These are phyloP conservation scores for Tolypocladium cylindrosporum DNA, from an alignment of 2,329 filamentous ascomycete genomes.

Conservation along the genomic window DNA sequence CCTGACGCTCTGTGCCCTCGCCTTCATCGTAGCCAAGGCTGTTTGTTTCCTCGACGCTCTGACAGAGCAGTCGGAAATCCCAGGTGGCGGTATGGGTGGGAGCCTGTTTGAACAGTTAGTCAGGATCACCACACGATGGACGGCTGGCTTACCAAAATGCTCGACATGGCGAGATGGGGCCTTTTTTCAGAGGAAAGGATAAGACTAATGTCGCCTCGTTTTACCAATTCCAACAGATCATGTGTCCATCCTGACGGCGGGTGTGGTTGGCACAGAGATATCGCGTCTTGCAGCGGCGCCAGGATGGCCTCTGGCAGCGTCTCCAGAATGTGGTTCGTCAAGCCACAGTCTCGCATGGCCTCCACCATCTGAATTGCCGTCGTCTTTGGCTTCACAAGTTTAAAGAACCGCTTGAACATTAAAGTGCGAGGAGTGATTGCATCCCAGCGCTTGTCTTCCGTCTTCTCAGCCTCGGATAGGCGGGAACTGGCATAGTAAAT, in stretches of 20 bases:
- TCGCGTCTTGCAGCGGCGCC: conserved; percentile 70
- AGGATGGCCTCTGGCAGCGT: conserved; percentile 80
- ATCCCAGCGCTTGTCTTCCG: conserved; percentile 31
- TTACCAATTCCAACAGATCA: conserved; percentile 63
- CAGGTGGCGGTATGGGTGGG: conserved; percentile 57
- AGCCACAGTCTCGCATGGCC: conserved; percentile 59
- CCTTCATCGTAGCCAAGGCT: conserved; percentile 61
- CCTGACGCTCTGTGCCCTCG: conserved; percentile 73
- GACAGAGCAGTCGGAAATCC: conserved; percentile 72
- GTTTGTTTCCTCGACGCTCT: conserved; percentile 49
- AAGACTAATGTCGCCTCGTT: conserved; percentile 69
- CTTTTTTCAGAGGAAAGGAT: conserved; percentile 39
- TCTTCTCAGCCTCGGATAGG: conserved; percentile 22
- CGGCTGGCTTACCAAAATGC: conserved; percentile 29
- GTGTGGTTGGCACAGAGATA: conserved; percentile 72
- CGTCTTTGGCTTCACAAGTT: conserved; percentile 39
- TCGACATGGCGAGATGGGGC: conserved; percentile 20
- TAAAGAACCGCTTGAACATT: conserved; percentile 60
- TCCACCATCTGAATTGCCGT: conserved; percentile 58
- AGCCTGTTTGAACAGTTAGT: conserved; percentile 23
- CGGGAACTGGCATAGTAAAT: conserved; percentile 31
- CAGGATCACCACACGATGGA: neutral
- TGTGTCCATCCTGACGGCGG: conserved; percentile 70
- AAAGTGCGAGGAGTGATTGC: conserved; percentile 54
- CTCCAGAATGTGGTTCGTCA: conserved; percentile 60